Evolutionary conservation across 2,329 filamentous ascomycete species (phyloP), one percentile per base, ranked within the genome.

Genomic region (Microcyclosporella mali): DNA sequence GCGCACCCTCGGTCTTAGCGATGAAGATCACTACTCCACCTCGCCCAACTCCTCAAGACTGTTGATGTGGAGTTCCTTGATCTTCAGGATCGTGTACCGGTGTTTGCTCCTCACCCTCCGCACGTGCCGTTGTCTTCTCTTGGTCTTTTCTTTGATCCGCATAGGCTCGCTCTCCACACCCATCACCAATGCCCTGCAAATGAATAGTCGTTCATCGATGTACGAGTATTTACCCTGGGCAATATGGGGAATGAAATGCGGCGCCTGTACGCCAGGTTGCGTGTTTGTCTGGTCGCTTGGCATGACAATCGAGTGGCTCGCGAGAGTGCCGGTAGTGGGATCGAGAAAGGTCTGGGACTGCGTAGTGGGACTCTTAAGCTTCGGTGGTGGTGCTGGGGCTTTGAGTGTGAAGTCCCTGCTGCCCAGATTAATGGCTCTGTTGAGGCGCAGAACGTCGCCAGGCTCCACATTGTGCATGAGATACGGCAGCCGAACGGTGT

Each of bases 321-420:
- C 48, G 18, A 57, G 40, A 7, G 45, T 40, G 18, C 55, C 56
- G 7, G 56, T 56, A 2, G 58, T 57, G 7, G 52, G 52, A 31
- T 62, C 60, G 6, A 55, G 18, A n/a, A 59, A 46, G 2, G 37
- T 35, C 1, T 38, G 40, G 4, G 59, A 56, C 4, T 40, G 45
- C 8, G 42, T 53, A 11, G 57, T 58, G 10, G 49, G 46, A 30
- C 57, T 61, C 35, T 57, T 61, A 11, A 60, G 43, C 44, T 55
- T 55, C 3, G 59, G 55, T 8, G 55, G 36, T n/a, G 85, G 81
- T 3, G 76, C 70, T 4, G 85, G 86, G 1, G 71, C 69, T 65
- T 88, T 86, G 51, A 97, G 73, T 4, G 90, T 95, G 68, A 86
- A 94, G 65, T 97, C 90, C 51, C 92, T 77, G 54, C 83, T 90